phyloP scores from a whole-genome alignment of 2,329 filamentous ascomycete species.

The Daldinia sp. region DNA sequence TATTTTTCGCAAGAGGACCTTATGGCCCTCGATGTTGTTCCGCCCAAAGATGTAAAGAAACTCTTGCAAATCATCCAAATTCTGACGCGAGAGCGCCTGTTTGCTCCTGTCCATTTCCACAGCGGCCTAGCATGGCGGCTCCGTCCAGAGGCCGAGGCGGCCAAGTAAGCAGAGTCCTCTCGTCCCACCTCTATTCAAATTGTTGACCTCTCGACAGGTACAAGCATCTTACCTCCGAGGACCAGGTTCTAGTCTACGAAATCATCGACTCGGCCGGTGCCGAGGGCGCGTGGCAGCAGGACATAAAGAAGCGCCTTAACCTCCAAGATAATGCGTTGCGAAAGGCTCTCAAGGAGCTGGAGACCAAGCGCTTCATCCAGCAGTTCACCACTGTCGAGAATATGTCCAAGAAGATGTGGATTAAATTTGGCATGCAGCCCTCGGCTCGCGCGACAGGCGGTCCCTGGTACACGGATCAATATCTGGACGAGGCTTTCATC shows the following conservation, averaged over 20 bases:
- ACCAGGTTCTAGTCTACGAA: conserved; percentile 84
- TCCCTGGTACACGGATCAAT: conserved; percentile 92
- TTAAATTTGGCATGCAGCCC: conserved; percentile 83
- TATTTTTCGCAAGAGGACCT: conserved; percentile 68
- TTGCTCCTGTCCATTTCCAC: conserved; percentile 57
- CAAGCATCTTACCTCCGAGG: conserved; percentile 70
- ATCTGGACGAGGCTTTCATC: conserved; percentile 89
- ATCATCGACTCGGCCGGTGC: conserved; percentile 86
- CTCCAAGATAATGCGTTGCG: conserved; percentile 86
- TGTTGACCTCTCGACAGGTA: conserved; percentile 57
- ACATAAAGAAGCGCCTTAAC: conserved; percentile 79
- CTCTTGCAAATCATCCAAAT: conserved; percentile 65
- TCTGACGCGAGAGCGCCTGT: conserved; percentile 67
- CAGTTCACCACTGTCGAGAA: conserved; percentile 92
- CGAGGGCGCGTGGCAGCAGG: conserved; percentile 91
- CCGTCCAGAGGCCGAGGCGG: conserved; percentile 66
- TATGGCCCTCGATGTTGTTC: conserved; percentile 64
- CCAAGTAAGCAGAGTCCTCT: conserved; percentile 58
- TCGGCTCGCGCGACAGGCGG: conserved; percentile 92
- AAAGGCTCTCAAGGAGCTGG: conserved; percentile 83
- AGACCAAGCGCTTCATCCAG: conserved; percentile 82
- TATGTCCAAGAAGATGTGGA: conserved; percentile 94
- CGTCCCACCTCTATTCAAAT: background rate
- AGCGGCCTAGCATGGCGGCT: conserved; percentile 64
- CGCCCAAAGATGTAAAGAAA: conserved; percentile 62